Evolutionary conservation across 352 stramenopile genomes (phyloP).

Genomic region (Thalassiosira livingstoniorum): DNA sequence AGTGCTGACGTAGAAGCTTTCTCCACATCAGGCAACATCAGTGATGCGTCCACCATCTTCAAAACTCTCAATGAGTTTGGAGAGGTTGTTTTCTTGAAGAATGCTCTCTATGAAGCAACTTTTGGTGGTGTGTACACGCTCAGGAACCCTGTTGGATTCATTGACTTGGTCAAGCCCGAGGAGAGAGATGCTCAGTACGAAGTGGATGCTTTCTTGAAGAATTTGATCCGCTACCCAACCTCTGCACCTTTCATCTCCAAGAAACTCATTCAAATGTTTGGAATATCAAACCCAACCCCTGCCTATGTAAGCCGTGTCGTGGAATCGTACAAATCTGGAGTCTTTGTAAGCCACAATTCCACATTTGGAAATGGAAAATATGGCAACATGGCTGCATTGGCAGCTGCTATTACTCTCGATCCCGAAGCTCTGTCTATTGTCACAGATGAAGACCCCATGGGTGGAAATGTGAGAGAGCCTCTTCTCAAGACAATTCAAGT

Average conservation of each 20-base stretch:
- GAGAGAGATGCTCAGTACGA: conserved; percentile 50
- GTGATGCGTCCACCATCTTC: conserved; percentile 62
- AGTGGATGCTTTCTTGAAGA: conserved; percentile 78
- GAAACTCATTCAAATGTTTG: conserved; percentile 73
- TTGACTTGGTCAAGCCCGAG: conserved; percentile 54
- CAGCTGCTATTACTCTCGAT: conserved; percentile 76
- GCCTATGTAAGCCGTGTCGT: conserved; percentile 69
- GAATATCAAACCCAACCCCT: conserved; percentile 76
- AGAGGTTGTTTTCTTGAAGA: conserved; percentile 64
- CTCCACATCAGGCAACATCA: conserved; percentile 37
- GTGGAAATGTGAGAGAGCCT: conserved; percentile 71
- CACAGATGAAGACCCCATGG: conserved; percentile 68
- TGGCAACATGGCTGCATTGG: conserved; percentile 71
- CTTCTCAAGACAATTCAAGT: conserved; percentile 50
- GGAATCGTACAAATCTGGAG: conserved; percentile 66
- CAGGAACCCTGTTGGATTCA: conserved; percentile 67
- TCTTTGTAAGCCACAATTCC: conserved; percentile 46
- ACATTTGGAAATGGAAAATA: conserved; percentile 68
- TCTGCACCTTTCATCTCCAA: conserved; percentile 70
- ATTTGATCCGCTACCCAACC: conserved; percentile 75
- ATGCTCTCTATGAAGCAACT: conserved; percentile 57
- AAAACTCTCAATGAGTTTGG: conserved; percentile 64
- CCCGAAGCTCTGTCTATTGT: conserved; percentile 65
- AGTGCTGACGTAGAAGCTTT: conserved; percentile 53
- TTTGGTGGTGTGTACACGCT: conserved; percentile 58